phyloP scores from a whole-genome alignment of 257 asterid species.

The Buddleja alternifolia region DNA sequence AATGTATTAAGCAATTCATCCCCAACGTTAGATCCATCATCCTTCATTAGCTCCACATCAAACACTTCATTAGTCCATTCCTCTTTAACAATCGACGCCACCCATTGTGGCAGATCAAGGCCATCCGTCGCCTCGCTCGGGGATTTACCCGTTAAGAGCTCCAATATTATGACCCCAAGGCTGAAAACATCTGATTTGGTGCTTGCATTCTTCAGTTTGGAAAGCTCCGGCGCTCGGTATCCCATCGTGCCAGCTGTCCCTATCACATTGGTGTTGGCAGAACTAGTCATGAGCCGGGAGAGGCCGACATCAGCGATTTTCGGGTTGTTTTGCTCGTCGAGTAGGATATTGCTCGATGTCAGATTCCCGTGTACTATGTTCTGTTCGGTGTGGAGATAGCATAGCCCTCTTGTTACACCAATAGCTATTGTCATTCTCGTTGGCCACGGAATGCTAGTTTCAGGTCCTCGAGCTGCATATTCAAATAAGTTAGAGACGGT shows the following conservation, averaged over 20 bases:
- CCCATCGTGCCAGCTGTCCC: constrained; percentile 51
- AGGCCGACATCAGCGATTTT: constrained; percentile 52
- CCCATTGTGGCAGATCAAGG: constrained; percentile 87
- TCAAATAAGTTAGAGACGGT: constrained; percentile 35
- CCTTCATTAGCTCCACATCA: constrained; percentile 83
- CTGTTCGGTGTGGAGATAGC: constrained; percentile 62
- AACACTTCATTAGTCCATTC: constrained; percentile 94
- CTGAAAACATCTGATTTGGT: constrained; percentile 76
- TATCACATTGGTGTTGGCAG: constrained; percentile 26
- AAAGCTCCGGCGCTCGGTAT: constrained; percentile 85
- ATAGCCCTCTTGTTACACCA: constrained; percentile 73
- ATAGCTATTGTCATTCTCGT: constrained; percentile 70
- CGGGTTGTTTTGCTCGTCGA: constrained; percentile 67
- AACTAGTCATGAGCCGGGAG: constrained; percentile 28
- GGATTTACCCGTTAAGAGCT: constrained; percentile 88
- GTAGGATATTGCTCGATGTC: constrained; percentile 69
- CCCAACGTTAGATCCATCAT: constrained; percentile 45
- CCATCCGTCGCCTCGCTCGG: constrained; percentile 89
- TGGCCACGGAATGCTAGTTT: constrained; percentile 67
- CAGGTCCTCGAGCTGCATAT: constrained; percentile 62
- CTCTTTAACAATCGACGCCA: constrained; percentile 85
- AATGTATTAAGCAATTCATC: constrained; percentile 79
- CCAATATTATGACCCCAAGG: constrained; percentile 84
- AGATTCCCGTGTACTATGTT: constrained; percentile 63
- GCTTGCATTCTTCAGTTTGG: constrained; percentile 68